These are phyloP conservation scores for Cordyceps farinosa DNA, from an alignment of 2,329 filamentous ascomycete genomes.

Conservation along the genomic window DNA sequence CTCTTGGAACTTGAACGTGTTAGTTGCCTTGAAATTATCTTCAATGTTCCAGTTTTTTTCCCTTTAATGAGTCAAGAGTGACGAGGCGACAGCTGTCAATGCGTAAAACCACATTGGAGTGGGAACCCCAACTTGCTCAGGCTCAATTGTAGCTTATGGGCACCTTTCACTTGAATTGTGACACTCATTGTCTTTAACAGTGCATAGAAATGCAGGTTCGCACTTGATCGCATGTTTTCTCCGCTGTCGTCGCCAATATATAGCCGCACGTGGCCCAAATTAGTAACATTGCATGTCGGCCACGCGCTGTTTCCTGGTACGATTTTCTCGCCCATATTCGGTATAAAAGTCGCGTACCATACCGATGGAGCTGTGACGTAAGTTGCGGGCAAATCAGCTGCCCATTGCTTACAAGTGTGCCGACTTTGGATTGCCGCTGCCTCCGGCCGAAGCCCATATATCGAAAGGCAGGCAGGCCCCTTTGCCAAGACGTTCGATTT, in stretches of 20 bases:
- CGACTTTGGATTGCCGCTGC: neutral
- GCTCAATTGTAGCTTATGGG: neutral
- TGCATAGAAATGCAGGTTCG: neutral
- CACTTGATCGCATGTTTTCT: neutral
- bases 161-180: too few relatives aligned
- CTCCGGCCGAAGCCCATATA: neutral
- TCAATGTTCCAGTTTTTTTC: neutral
- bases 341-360: neutral
- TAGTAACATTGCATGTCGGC: neutral
- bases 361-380: neutral
- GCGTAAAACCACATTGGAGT: neutral
- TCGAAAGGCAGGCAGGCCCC: neutral
- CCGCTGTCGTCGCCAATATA: neutral
- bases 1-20: neutral
- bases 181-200: neutral
- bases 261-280: neutral
- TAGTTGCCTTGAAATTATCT: neutral
- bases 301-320: neutral
- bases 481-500: constrained; percentile 1
- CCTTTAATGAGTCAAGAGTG: neutral
- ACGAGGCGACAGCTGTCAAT: neutral
- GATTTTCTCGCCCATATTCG: too few relatives aligned
- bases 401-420: neutral
- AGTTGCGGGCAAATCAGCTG: neutral
- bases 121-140: neutral